Conservation (phyloP, 352 stramenopile species). For the Globisporangium polare region DNA sequence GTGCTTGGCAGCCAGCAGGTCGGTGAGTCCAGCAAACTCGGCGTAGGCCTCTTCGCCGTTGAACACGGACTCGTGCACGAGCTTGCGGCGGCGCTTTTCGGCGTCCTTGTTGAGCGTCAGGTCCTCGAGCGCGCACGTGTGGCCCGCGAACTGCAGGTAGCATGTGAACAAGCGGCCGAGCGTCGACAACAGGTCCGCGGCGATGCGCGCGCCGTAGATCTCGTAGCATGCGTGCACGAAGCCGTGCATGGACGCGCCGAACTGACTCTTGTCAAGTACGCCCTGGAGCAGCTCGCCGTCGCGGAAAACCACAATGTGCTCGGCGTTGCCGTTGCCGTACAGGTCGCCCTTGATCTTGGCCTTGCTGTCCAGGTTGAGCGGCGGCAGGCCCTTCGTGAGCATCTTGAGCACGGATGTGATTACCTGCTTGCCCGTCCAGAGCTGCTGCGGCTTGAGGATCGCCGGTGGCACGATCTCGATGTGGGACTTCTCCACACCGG, state of each 20-base stretch:
- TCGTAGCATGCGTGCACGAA: conserved; percentile 97
- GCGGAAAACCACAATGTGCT: conserved; percentile 96
- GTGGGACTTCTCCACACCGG: conserved; percentile 82
- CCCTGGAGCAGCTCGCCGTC: conserved; percentile 96
- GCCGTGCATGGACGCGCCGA: conserved; percentile 97
- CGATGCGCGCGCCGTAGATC: conserved; percentile 81
- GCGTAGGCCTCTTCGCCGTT: conserved; percentile 82
- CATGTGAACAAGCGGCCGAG: conserved; percentile 94
- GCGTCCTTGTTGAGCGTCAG: conserved; percentile 94
- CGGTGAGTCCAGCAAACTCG: conserved; percentile 74
- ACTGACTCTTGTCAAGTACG: conserved; percentile 99
- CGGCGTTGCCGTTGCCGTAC: conserved; percentile 92
- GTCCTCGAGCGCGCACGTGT: conserved; percentile 99
- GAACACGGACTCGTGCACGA: conserved; percentile 86
- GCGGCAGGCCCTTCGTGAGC: conserved; percentile 87
- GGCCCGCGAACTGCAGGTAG: conserved; percentile 97
- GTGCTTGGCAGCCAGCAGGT: conserved; percentile 64
- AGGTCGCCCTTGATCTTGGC: conserved; percentile 95
- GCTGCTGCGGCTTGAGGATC: conserved; percentile 94
- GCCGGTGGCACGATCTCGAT: conserved; percentile 96
- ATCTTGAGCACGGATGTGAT: conserved; percentile 97
- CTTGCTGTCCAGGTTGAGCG: conserved; percentile 93
- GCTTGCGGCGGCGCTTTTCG: conserved; percentile 87
- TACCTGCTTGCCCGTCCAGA: conserved; percentile 99
- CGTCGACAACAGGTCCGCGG: conserved; percentile 77